Percentiles rank a stretch among this genome's conserved stretches.
These are phyloP conservation scores for Pythium periplocum DNA, from an alignment of 352 stramenopile species.

Conservation along the genomic window DNA sequence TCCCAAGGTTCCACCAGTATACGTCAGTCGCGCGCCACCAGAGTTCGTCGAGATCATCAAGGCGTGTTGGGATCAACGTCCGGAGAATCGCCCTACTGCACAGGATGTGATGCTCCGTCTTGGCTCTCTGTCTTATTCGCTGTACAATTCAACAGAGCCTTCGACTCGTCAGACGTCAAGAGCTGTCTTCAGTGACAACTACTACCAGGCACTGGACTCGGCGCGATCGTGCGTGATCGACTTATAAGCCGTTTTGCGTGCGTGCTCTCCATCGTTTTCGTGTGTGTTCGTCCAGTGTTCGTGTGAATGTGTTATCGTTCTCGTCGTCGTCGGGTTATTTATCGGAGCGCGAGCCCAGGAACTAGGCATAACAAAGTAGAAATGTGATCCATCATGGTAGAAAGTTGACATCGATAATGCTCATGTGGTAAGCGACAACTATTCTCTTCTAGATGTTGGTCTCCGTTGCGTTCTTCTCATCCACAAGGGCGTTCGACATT, in stretches of 20 bases:
- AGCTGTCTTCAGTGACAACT: constrained; percentile 63
- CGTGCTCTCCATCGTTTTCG: too few species aligned
- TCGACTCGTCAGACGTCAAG: constrained; percentile 35
- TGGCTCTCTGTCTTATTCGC: constrained; percentile 50
- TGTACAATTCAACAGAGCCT: constrained; percentile 31
- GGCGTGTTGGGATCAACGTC: constrained; percentile 55
- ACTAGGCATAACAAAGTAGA: too few species aligned
- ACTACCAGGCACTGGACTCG: constrained; percentile 68
- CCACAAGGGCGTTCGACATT: too few species aligned
- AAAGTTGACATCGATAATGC: too few species aligned
- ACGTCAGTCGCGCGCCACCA: constrained; percentile 36
- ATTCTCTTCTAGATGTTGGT: too few species aligned
- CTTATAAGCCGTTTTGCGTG: constrained; percentile 7
- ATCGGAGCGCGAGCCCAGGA: too few species aligned
- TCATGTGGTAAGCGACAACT: too few species aligned
- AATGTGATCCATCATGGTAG: too few species aligned
- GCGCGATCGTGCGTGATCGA: constrained; percentile 40
- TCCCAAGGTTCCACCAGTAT: constrained; percentile 39
- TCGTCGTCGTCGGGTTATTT: too few species aligned
- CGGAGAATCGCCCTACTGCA: constrained; percentile 38
- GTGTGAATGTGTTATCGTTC: too few species aligned
- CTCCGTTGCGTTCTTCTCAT: too few species aligned
- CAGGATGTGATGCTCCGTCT: constrained; percentile 68
- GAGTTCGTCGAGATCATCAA: constrained; percentile 66
- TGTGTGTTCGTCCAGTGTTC: too few species aligned